Percentiles rank a stretch among this genome's conserved stretches.
These are phyloP conservation scores for Starmerella scarabaei DNA, from an alignment of 805 yeast species.

Conservation along the genomic window DNA sequence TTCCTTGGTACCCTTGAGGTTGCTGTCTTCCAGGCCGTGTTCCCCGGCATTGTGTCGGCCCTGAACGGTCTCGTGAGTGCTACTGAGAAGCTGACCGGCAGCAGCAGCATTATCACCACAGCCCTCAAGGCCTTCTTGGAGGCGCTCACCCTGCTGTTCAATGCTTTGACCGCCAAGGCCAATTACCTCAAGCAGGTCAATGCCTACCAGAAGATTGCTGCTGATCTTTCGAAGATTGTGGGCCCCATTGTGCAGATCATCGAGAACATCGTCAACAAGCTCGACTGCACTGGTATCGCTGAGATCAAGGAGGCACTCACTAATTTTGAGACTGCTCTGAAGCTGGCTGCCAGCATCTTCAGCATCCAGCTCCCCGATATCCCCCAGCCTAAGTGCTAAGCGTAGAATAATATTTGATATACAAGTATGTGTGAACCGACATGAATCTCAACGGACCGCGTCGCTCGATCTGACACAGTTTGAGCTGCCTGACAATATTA, in stretches of 20 bases:
- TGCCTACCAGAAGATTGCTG: conserved; percentile 15
- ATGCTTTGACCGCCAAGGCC: conserved; percentile 19
- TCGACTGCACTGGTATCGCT: not conserved
- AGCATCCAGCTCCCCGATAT: not conserved
- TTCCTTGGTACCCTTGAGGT: not conserved
- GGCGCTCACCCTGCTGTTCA: conserved; percentile 15
- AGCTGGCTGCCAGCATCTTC: not conserved
- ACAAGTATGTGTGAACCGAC: too few species aligned
- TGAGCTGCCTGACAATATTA: too few species aligned
- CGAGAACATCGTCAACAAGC: conserved; percentile 7
- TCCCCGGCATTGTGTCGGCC: not conserved
- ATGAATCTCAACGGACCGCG: not conserved
- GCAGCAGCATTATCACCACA: conserved; percentile 3
- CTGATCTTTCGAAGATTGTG: conserved; percentile 12
- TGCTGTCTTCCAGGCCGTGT: not conserved
- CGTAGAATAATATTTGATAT: too few species aligned
- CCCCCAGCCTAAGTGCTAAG: not conserved
- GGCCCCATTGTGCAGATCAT: conserved; percentile 17
- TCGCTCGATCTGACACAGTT: too few species aligned
- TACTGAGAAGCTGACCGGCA: too few species aligned
- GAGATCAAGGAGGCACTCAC: not conserved
- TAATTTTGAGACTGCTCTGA: not conserved
- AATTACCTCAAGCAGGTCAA: conserved; percentile 18
- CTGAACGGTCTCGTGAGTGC: not conserved
- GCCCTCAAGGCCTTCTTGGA: conserved; percentile 7